Conservation (phyloP, 1,284 basidiomycete genomes). For the Apiotrichum akiyoshidainum region DNA sequence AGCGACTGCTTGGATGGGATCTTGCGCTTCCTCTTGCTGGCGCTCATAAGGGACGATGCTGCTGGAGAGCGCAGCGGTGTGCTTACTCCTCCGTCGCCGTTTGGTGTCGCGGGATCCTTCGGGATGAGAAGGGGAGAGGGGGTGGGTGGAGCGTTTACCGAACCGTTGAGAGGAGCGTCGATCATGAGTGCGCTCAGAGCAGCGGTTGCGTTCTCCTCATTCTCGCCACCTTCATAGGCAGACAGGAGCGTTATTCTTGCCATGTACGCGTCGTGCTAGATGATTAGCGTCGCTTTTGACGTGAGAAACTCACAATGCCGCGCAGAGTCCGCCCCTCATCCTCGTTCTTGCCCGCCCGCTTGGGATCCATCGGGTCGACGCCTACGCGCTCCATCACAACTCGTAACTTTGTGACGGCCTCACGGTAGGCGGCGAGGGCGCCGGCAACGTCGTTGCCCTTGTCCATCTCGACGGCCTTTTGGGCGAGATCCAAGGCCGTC, state of each 20-base stretch:
- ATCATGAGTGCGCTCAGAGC: slow-evolving; percentile 4
- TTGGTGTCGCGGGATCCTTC: slow-evolving; percentile 1
- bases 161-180: slow-evolving; percentile 11
- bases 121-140: slow-evolving; percentile 4
- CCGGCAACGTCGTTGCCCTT: slow-evolving; percentile 48
- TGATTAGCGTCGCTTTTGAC: too few species aligned
- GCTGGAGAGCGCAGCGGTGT: too few species aligned
- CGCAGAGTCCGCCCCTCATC: slow-evolving; percentile 49
- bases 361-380: slow-evolving; percentile 24
- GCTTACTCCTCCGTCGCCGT: too few species aligned
- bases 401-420: slow-evolving; percentile 46
- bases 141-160: slow-evolving; percentile 4
- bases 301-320: slow-evolving; percentile 45
- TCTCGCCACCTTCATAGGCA: slow-evolving; percentile 29
- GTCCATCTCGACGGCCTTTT: slow-evolving; percentile 51
- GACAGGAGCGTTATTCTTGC: slow-evolving; percentile 44
- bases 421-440: slow-evolving; percentile 46
- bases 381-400: slow-evolving; percentile 51
- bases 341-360: slow-evolving; percentile 35
- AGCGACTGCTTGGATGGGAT: slow-evolving; percentile 20
- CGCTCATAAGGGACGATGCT: background rate
- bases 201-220: slow-evolving; percentile 1
- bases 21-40: slow-evolving; percentile 6
- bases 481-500: slow-evolving; percentile 49
- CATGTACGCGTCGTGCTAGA: slow-evolving; percentile 50